Conservation (phyloP, 345 rosid species). For the Acer negundo region DNA sequence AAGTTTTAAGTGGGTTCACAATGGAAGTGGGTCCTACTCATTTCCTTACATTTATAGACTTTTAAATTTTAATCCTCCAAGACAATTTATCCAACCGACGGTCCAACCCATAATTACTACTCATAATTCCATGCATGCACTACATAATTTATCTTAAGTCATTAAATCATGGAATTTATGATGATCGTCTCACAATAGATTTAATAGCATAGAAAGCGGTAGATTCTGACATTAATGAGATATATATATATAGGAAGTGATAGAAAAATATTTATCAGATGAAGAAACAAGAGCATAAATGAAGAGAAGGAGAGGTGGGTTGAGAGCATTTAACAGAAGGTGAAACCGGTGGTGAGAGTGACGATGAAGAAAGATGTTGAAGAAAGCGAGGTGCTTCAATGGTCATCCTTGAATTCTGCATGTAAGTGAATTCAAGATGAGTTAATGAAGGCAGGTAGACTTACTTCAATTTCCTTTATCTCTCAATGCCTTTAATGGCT, state of each 20-base stretch:
- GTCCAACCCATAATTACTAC: no score
- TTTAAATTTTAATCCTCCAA: no score
- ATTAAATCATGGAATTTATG: not conserved
- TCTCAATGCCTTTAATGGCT: conserved; percentile 31
- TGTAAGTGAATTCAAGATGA: conserved; percentile 54
- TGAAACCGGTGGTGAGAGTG: conserved; percentile 32
- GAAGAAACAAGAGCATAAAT: conserved; percentile 30
- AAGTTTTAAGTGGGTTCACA: no score
- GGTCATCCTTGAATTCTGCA: conserved; percentile 51
- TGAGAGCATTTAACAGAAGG: conserved; percentile 47
- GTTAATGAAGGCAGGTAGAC: conserved; percentile 57
- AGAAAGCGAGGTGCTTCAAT: conserved; percentile 52
- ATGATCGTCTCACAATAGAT: not conserved
- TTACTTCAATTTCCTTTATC: conserved; percentile 23
- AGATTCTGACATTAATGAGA: conserved; percentile 10
- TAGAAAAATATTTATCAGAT: not conserved
- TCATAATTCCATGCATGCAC: not conserved
- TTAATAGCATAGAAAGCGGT: not conserved
- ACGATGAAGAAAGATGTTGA: conserved; percentile 39
- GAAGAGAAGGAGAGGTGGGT: conserved; percentile 50
- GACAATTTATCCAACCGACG: not conserved
- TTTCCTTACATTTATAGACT: no score
- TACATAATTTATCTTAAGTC: not conserved
- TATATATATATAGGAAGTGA: not conserved
- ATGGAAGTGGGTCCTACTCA: no score